phyloP scores from a whole-genome alignment of 1,139 yeast genomes.

The Pichia sp. region DNA sequence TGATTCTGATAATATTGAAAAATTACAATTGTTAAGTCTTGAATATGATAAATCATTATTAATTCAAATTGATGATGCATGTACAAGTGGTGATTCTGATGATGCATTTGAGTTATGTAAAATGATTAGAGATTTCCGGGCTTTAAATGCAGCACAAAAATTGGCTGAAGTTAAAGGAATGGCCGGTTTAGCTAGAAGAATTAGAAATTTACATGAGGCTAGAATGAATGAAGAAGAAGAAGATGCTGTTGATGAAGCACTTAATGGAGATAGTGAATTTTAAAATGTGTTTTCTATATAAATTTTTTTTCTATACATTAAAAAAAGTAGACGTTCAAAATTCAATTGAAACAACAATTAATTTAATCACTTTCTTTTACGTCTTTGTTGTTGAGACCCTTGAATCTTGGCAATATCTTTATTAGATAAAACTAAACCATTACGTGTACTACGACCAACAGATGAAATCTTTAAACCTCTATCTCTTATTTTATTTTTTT shows the following conservation, averaged over 20 bases:
- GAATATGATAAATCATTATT: constrained; percentile 68
- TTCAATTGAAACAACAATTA: no score
- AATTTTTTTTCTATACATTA: no score
- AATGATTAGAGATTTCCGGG: constrained; percentile 68
- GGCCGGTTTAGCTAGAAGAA: constrained; percentile 56
- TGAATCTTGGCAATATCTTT: constrained; percentile 53
- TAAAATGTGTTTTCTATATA: no score
- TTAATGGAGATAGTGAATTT: neutral
- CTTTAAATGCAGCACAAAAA: constrained; percentile 75
- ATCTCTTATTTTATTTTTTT: constrained; percentile 41
- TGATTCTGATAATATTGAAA: constrained; percentile 38
- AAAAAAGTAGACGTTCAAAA: no score
- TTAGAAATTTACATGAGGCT: constrained; percentile 60
- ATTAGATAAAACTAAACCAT: constrained; percentile 72
- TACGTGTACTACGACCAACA: constrained; percentile 73
- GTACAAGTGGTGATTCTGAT: constrained; percentile 57
- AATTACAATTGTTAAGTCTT: constrained; percentile 44
- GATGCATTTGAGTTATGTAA: constrained; percentile 68
- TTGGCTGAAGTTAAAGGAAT: constrained; percentile 77
- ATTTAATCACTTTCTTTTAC: neutral
- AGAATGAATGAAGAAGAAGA: constrained; percentile 35
- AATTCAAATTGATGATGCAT: constrained; percentile 69
- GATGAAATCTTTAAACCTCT: constrained; percentile 69
- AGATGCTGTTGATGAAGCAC: constrained; percentile 1
- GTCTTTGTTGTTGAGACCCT: constrained; percentile 8